These are phyloP conservation scores for Suhomyces kilbournensis DNA, from an alignment of 805 yeast genomes.

Conservation along the genomic window DNA sequence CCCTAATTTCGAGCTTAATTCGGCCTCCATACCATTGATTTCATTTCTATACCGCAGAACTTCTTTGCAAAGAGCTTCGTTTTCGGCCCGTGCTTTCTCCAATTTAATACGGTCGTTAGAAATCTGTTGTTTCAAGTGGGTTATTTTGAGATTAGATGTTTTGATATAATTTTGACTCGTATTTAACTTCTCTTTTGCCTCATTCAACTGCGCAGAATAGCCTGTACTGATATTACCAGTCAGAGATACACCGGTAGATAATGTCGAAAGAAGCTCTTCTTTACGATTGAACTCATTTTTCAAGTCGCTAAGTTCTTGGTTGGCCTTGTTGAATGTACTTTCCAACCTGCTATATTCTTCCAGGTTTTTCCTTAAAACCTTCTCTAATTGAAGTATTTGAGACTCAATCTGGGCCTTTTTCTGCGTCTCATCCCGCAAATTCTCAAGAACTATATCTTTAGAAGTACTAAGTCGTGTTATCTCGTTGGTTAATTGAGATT, in stretches of 20 bases:
- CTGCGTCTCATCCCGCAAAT: constrained; percentile 50
- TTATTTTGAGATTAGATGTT: constrained; percentile 55
- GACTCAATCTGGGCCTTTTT: constrained; percentile 31
- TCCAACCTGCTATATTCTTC: constrained; percentile 42
- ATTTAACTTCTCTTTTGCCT: constrained; percentile 54
- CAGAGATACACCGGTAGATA: constrained; percentile 87
- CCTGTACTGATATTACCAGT: constrained; percentile 76
- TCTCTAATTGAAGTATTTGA: constrained; percentile 32
- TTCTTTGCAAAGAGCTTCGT: constrained; percentile 37
- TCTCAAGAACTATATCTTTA: constrained; percentile 55
- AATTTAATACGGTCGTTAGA: constrained; percentile 48
- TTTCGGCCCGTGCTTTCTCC: constrained; percentile 50
- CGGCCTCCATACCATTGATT: constrained; percentile 34
- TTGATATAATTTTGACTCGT: constrained; percentile 54
- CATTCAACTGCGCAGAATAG: constrained; percentile 66
- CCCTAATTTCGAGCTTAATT: constrained; percentile 50
- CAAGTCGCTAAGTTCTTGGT: constrained; percentile 40
- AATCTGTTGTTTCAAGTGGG: constrained; percentile 55
- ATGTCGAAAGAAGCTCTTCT: constrained; percentile 76
- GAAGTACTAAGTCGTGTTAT: constrained; percentile 68
- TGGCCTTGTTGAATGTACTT: constrained; percentile 42
- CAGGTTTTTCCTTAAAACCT: constrained; percentile 31
- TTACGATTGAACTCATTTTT: constrained; percentile 53
- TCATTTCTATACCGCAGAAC: constrained; percentile 42
- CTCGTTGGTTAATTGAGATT: constrained; percentile 56